Evolutionary conservation across 306 rosid genomes (phyloP).

Genomic region (Cicer yamashitae): DNA sequence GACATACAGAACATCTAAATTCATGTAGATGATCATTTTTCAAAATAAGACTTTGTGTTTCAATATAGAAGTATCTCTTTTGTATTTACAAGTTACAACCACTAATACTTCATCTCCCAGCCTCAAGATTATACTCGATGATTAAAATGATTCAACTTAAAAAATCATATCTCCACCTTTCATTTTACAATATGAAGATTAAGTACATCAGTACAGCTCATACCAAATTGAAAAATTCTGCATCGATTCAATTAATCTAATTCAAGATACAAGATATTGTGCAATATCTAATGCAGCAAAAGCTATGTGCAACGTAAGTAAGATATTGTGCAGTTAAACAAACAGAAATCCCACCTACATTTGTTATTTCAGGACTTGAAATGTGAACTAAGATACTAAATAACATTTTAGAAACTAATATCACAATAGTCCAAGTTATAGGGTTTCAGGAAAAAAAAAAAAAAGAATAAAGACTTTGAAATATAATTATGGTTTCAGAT

Average conservation of each 20-base stretch:
- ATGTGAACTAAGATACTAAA: not conserved
- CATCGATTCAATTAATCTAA: constrained; percentile 13
- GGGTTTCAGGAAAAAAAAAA: not conserved
- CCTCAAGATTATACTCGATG: constrained; percentile 33
- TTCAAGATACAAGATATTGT: constrained; percentile 31
- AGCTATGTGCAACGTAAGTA: not conserved
- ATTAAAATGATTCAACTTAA: not conserved
- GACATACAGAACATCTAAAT: constrained; percentile 26
- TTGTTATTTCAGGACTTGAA: not conserved
- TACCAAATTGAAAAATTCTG: not conserved
- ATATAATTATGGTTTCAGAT: not conserved
- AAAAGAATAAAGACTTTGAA: constrained; percentile 7
- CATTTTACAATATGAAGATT: constrained; percentile 30
- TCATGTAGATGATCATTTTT: constrained; percentile 25
- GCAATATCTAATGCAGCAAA: not conserved
- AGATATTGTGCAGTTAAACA: constrained; percentile 5
- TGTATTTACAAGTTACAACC: constrained; percentile 20
- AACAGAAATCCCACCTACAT: not conserved
- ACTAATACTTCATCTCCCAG: constrained; percentile 23
- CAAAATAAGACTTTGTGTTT: constrained; percentile 6
- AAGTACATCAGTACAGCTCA: not conserved
- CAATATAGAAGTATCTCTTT: constrained; percentile 21
- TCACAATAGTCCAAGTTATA: not conserved
- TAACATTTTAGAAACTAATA: not conserved
- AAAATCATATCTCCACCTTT: not conserved